These are phyloP conservation scores for Diaporthe eres DNA, from an alignment of 2,329 filamentous ascomycete genomes.

Conservation along the genomic window DNA sequence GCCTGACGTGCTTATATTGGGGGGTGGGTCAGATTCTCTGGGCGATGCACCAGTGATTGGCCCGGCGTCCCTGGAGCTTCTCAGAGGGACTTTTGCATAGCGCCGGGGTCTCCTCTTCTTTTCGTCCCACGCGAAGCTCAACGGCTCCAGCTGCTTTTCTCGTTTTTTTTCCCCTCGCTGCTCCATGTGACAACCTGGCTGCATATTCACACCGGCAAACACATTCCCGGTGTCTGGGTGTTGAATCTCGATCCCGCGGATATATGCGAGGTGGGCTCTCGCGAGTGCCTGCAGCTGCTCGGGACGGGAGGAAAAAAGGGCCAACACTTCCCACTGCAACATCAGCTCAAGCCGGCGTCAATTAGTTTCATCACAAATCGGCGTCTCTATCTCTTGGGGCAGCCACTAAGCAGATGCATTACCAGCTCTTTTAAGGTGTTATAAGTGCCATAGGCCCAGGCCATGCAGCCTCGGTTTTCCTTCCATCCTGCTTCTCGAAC, in stretches of 20 bases:
- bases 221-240: background rate
- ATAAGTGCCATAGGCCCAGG: background rate
- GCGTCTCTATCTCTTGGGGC: background rate
- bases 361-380: background rate
- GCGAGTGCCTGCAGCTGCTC: background rate
- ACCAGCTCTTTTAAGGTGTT: background rate
- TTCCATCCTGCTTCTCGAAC: constrained; percentile 11
- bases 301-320: background rate
- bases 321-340: constrained; percentile 7
- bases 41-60: constrained; percentile 28
- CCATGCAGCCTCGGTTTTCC: background rate
- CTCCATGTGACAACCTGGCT: background rate
- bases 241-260: background rate
- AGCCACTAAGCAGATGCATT: constrained; percentile 20
- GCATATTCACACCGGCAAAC: background rate
- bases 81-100: constrained; percentile 26
- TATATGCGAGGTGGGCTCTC: background rate
- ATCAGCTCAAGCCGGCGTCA: constrained; percentile 5
- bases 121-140: constrained; percentile 15
- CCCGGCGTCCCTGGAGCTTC: constrained; percentile 24
- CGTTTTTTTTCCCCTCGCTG: background rate
- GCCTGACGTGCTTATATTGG: constrained; percentile 19
- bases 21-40: constrained; percentile 17
- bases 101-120: constrained; percentile 22
- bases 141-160: background rate